Evolutionary conservation across 257 asterid species (phyloP), one percentile per base, ranked within the genome.

Genomic region (Salvia miltiorrhiza): DNA sequence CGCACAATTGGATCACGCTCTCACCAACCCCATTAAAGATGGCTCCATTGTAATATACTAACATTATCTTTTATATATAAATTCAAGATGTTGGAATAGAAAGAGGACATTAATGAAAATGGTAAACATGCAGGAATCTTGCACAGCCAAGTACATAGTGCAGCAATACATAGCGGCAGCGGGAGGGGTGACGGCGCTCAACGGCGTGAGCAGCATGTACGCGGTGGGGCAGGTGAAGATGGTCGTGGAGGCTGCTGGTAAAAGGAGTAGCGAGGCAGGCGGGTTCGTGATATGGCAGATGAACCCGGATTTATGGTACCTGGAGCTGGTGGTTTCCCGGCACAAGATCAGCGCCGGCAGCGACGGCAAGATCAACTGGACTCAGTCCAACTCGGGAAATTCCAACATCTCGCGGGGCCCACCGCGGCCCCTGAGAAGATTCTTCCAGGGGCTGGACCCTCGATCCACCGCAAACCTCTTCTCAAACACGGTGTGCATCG

Each of bases 391-490:
- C 41, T 83, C 96, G 26, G 45, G 85, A 28, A 85, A 76, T 53
- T 73, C 88, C 11, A 78, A 26, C 53, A 80, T 83, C 66, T 74
- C 93, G 0, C 87, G 76, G 78, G 96, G 95, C 20, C 95, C 97
- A n/a, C 96, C 99, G 0, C 80, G 96, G 62, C 95, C 97, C 52
- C 87, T 86, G 26, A 72, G 99, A 45, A 76, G 95, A 73, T 93
- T 93, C 71, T 93, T 93, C 66, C 98, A 93, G 99, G 99, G 99
- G 5, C 35, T 93, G 61, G 99, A 90, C 69, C 96, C 99, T 1
- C 81, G 97, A 85, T 88, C 95, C 17, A 93, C 96, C 0, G 96
- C 96, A 68, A 86, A 88, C 82, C 83, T 93, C 19, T 93, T 93
- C 83, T 33, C 84, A 20, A 83, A 87, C 65, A 92, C 95, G 56